phyloP scores from a whole-genome alignment of 768 basidiomycete genomes.

The Omphalotus guepiniiformis region DNA sequence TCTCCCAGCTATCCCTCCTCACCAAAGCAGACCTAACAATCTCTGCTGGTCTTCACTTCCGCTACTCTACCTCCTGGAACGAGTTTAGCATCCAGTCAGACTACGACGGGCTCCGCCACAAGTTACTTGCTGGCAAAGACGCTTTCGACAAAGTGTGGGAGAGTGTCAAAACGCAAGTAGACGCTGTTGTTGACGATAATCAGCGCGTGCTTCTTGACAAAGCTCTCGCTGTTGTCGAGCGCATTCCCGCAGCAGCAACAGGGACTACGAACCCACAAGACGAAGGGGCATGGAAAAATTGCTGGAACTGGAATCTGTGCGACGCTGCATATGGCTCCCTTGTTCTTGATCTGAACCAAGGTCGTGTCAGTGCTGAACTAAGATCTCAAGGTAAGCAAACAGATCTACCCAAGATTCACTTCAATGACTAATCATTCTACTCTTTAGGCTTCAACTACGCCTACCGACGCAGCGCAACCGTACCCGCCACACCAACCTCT shows the following conservation, averaged over 20 bases:
- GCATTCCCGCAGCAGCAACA: slow-evolving; percentile 59
- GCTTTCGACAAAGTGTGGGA: slow-evolving; percentile 93
- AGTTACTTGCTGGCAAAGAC: slow-evolving; percentile 74
- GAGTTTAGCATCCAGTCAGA: slow-evolving; percentile 93
- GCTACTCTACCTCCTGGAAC: slow-evolving; percentile 94
- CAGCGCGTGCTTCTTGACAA: slow-evolving; percentile 88
- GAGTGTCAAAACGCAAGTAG: slow-evolving; percentile 86
- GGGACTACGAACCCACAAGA: slow-evolving; percentile 55
- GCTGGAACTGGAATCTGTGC: slow-evolving; percentile 98
- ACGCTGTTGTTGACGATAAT: slow-evolving; percentile 85
- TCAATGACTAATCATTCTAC: slow-evolving; percentile 3
- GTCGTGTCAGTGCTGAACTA: slow-evolving; percentile 86
- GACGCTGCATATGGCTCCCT: slow-evolving; percentile 93
- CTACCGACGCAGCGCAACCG: slow-evolving; percentile 73
- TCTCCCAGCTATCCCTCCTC: slow-evolving; percentile 84
- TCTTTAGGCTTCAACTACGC: slow-evolving; percentile 89
- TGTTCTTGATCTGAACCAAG: slow-evolving; percentile 86
- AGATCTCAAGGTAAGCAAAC: slow-evolving; percentile 76
- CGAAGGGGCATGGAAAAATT: slow-evolving; percentile 97
- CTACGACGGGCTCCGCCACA: slow-evolving; percentile 82
- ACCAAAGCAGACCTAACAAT: slow-evolving; percentile 94
- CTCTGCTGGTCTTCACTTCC: slow-evolving; percentile 95
- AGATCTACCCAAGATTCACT: neutral
- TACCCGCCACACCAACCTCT: slow-evolving; percentile 35
- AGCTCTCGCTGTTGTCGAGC: slow-evolving; percentile 78